These are phyloP conservation scores for Taxillus chinensis DNA, from an alignment of 164 flowering plant genomes.

Conservation along the genomic window DNA sequence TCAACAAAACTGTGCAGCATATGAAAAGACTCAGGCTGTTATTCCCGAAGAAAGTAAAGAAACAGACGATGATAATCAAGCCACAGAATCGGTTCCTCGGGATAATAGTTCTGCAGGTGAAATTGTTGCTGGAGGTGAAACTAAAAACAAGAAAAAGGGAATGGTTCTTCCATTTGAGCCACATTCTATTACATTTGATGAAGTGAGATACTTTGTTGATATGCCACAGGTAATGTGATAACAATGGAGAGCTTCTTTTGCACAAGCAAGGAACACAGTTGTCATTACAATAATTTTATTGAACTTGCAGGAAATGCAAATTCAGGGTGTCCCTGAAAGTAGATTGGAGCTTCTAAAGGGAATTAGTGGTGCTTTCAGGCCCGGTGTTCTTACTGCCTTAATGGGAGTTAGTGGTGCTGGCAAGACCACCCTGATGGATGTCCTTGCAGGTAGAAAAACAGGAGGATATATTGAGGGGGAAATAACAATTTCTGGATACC, in stretches of 20 bases:
- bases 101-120: constrained; percentile 1
- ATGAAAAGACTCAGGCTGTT: constrained; percentile 17
- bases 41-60: constrained; percentile 12
- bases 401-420: constrained; percentile 49
- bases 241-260: no score
- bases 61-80: constrained; percentile 9
- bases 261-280: no score
- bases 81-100: constrained; percentile 8
- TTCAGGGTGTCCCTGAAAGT: constrained; percentile 25
- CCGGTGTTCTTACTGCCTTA: constrained; percentile 40
- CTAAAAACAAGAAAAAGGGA: constrained; percentile 21
- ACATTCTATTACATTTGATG: constrained; percentile 36
- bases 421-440: constrained; percentile 40
- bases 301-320: constrained; percentile 50
- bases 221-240: constrained; percentile 38
- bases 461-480: constrained; percentile 27
- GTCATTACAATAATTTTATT: neutral
- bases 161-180: constrained; percentile 51
- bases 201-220: constrained; percentile 39
- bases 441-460: constrained; percentile 32
- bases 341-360: constrained; percentile 31
- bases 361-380: constrained; percentile 34
- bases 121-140: constrained; percentile 1
- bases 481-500: constrained; percentile 28
- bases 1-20: constrained; percentile 19